These are phyloP conservation scores for Santalum album DNA, from an alignment of 164 flowering plant species.

Conservation along the genomic window DNA sequence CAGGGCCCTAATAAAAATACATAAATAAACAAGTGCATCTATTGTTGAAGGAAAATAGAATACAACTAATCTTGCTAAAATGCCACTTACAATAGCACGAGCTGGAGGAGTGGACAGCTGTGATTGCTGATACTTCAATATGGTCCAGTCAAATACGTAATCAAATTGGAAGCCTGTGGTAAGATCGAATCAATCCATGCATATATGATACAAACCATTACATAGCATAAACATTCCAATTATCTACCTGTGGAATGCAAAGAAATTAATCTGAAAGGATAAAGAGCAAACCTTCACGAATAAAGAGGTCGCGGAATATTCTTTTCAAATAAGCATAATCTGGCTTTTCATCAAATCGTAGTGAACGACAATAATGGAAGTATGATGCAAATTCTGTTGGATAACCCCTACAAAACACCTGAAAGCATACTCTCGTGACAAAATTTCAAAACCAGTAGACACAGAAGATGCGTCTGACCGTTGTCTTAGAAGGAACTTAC, in stretches of 20 bases:
- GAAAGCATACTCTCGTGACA: constrained; percentile 15
- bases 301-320: constrained; percentile 60
- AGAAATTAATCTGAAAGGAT: background rate
- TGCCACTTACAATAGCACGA: constrained; percentile 49
- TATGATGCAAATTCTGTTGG: constrained; percentile 60
- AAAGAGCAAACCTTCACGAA: constrained; percentile 38
- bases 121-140: constrained; percentile 83
- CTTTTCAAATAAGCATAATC: constrained; percentile 60
- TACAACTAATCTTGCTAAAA: background rate
- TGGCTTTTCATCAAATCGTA: constrained; percentile 60
- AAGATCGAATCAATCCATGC: too few relatives aligned
- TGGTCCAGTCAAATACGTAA: constrained; percentile 91
- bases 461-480: background rate
- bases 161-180: constrained; percentile 92
- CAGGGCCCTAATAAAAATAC: constrained; percentile 32
- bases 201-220: background rate
- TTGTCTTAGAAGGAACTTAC: constrained; percentile 19
- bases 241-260: too few relatives aligned
- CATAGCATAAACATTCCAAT: background rate
- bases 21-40: constrained; percentile 3
- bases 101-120: constrained; percentile 63
- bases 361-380: constrained; percentile 59
- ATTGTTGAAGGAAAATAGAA: background rate
- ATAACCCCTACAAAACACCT: constrained; percentile 53
- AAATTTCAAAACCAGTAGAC: background rate